These are phyloP conservation scores for Solanum appendiculatum DNA, from an alignment of 257 asterid genomes.

Conservation along the genomic window DNA sequence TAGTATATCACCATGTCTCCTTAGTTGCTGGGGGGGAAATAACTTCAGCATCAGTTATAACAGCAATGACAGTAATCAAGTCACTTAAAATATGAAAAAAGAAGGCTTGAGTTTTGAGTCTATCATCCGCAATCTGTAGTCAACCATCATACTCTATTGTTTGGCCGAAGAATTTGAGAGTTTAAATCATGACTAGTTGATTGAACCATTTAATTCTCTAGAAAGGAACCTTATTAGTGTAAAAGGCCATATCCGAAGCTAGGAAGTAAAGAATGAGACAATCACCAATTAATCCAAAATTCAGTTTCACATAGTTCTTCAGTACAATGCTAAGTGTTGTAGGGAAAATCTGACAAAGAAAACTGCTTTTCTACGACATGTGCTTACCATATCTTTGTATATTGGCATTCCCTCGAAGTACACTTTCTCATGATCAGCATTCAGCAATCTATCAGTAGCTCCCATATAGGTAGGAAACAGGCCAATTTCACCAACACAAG, in stretches of 20 bases:
- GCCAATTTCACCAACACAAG: constrained; percentile 86
- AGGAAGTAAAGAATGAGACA: too few relatives aligned
- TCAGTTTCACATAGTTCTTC: background rate
- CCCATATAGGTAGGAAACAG: constrained; percentile 70
- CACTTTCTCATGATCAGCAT: constrained; percentile 80
- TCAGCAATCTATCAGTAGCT: constrained; percentile 64
- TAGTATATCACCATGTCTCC: constrained; percentile 86
- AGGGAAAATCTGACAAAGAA: background rate
- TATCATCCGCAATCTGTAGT: background rate
- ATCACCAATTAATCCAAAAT: background rate
- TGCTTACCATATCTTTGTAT: constrained; percentile 62
- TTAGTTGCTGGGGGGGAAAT: constrained; percentile 44
- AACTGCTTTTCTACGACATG: background rate
- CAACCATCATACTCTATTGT: background rate
- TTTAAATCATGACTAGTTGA: background rate
- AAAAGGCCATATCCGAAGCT: too few relatives aligned
- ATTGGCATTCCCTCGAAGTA: constrained; percentile 90
- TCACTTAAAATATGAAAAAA: background rate
- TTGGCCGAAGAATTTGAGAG: background rate
- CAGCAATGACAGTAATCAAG: background rate
- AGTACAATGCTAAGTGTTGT: background rate
- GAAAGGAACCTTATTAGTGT: background rate
- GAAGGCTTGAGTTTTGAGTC: background rate
- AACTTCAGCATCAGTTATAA: background rate
- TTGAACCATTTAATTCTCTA: background rate